Evolutionary conservation across 2,329 filamentous ascomycete species (phyloP), one percentile per base, ranked within the genome.

Genomic region (Verticillium albo-atrum): DNA sequence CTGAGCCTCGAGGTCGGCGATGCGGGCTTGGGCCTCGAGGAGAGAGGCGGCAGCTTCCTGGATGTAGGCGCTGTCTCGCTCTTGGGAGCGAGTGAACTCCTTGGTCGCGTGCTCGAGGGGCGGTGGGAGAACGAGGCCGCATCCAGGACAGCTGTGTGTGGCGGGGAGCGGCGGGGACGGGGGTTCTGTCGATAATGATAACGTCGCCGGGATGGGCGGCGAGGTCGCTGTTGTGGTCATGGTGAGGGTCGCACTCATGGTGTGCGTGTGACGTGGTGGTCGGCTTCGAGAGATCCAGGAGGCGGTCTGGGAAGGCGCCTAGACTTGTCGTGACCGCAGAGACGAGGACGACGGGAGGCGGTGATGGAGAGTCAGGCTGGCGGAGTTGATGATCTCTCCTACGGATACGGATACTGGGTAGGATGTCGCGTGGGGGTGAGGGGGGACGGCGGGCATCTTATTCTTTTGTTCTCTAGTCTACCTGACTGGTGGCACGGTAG

Each of bases 1-100:
- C 68, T 92, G 89, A 35, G 83, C 80, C 72, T 92, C 85, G 52
- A 94, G 80, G 67, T 92, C 88, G 63, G 81, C 76, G 67, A 91
- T 88, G 68, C 85, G 81, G 62, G 80, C 76, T 70, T 87, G 83
- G 58, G 86, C 81, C 58, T 77, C 75, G 28, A 78, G 74, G 32
- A 88, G 80, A 53, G 78, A 76, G 30, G 68, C 61, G 51, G 75
- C 74, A 6, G 75, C 67, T 32, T 77, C 70, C 27, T 75, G 71
- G 28, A 66, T 64, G 20, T 51, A 30, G 27, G 42, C 42, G 17
- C 42, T 51, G 37, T 42, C 55, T 27, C 26, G 20, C n/a, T 57
- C 15, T 28, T 17, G 27, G 42, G 55, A 32, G 27, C 35, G 14
- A 64, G 67, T 53, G 63, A 66, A 56, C 27, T 50, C 42, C 42